A percentile compares a stretch with the other conserved stretches of the same genome.
These are phyloP conservation scores for Amanita jacksonii DNA, from an alignment of 768 basidiomycete species.

Conservation along the genomic window DNA sequence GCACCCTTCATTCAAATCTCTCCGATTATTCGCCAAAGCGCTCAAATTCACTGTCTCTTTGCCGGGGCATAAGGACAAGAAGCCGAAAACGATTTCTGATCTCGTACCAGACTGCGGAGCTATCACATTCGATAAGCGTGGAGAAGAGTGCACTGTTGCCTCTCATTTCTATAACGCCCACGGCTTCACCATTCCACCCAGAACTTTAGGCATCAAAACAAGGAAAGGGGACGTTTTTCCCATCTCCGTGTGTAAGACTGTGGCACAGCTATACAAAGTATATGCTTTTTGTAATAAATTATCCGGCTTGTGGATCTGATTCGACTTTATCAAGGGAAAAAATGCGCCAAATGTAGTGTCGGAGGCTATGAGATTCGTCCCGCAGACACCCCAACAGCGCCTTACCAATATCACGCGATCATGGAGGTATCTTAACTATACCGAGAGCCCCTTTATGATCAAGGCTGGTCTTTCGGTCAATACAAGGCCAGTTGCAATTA, in stretches of 20 bases:
- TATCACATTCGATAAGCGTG: conserved; percentile 2
- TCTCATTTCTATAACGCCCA: conserved; percentile 3
- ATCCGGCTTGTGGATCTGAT: no score
- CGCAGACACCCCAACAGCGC: background rate
- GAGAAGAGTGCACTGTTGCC: conserved; percentile 4
- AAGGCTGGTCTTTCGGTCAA: conserved; percentile 2
- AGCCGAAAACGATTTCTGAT: background rate
- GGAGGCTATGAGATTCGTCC: conserved; percentile 2
- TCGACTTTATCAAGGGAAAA: background rate
- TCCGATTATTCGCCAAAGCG: background rate
- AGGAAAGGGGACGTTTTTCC: background rate
- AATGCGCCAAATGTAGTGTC: background rate
- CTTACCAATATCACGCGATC: background rate
- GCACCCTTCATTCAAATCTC: background rate
- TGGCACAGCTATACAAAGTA: background rate
- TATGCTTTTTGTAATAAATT: no score
- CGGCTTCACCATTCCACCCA: background rate
- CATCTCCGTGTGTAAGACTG: no score
- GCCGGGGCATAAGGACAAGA: background rate
- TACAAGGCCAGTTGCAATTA: background rate
- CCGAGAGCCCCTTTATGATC: background rate
- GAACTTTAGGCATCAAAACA: conserved; percentile 3
- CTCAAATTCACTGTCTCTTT: conserved; percentile 3
- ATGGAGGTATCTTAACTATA: background rate
- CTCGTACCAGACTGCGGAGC: background rate